These are phyloP conservation scores for Kuraishia ogatae DNA, from an alignment of 805 yeast genomes.

Conservation along the genomic window DNA sequence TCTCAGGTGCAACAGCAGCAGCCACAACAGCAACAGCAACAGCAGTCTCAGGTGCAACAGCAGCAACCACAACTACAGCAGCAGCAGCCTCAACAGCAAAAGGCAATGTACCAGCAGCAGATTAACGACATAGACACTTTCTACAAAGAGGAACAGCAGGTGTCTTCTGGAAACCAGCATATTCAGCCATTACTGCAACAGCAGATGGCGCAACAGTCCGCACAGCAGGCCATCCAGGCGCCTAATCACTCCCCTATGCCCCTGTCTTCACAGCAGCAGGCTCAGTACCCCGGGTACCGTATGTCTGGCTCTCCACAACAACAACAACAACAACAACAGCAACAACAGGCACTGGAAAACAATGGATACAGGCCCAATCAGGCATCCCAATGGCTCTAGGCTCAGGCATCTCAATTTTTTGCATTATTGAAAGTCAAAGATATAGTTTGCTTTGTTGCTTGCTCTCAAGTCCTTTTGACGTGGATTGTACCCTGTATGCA, in stretches of 20 bases:
- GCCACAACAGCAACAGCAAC: slow-evolving; percentile 10
- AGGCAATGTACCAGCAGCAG: background rate
- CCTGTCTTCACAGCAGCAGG: background rate
- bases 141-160: background rate
- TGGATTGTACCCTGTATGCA: background rate
- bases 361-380: background rate
- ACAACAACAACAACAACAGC: background rate
- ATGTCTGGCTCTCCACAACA: background rate
- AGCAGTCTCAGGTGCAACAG: slow-evolving; percentile 3
- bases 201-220: background rate
- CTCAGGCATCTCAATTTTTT: background rate
- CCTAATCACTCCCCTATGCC: background rate
- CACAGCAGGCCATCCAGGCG: background rate
- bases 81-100: background rate
- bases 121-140: background rate
- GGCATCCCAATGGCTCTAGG: background rate
- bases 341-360: background rate
- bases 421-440: background rate
- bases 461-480: too few species aligned
- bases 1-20: slow-evolving; percentile 13
- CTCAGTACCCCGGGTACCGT: background rate
- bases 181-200: background rate
- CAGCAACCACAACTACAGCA: slow-evolving; percentile 2
- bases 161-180: background rate
- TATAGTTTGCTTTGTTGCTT: background rate